Conservation (phyloP, 495 filamentous ascomycete genomes). For the Hypoxylon perforatum region DNA sequence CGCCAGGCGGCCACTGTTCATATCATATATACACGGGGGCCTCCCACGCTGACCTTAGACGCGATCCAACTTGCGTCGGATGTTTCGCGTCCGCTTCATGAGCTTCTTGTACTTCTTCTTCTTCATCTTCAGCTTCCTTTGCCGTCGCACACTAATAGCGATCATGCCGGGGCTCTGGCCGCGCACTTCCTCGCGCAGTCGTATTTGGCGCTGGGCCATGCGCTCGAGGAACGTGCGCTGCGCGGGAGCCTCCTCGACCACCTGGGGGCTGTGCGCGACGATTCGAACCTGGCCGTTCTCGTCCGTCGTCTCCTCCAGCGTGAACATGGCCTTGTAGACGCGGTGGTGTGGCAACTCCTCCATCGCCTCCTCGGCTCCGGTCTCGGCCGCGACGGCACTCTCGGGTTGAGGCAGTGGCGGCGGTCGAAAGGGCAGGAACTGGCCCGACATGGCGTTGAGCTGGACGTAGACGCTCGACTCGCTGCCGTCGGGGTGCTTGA, state of each 20-base stretch:
- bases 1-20: slow-evolving; percentile 22
- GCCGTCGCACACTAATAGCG: slow-evolving; percentile 86
- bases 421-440: slow-evolving; percentile 78
- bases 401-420: slow-evolving; percentile 76
- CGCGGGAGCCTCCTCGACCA: slow-evolving; percentile 55
- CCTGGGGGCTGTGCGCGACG: slow-evolving; percentile 60
- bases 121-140: slow-evolving; percentile 97
- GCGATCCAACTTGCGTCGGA: slow-evolving; percentile 86
- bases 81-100: slow-evolving; percentile 87
- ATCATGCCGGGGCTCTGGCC: slow-evolving; percentile 59
- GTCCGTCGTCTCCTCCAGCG: slow-evolving; percentile 80
- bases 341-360: slow-evolving; percentile 60
- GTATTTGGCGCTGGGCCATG: slow-evolving; percentile 61
- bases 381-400: slow-evolving; percentile 45
- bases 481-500: slow-evolving; percentile 64
- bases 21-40: slow-evolving; percentile 41
- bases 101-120: slow-evolving; percentile 99
- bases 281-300: slow-evolving; percentile 73
- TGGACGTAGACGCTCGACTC: slow-evolving; percentile 57
- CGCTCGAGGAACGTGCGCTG: slow-evolving; percentile 62
- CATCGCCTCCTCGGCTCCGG: slow-evolving; percentile 49
- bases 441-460: slow-evolving; percentile 55
- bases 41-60: slow-evolving; percentile 46
- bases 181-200: slow-evolving; percentile 57
- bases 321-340: slow-evolving; percentile 81